Evolutionary conservation across 768 basidiomycete species (phyloP), one percentile per base, ranked within the genome.

Genomic region (Pisolithus orientalis): DNA sequence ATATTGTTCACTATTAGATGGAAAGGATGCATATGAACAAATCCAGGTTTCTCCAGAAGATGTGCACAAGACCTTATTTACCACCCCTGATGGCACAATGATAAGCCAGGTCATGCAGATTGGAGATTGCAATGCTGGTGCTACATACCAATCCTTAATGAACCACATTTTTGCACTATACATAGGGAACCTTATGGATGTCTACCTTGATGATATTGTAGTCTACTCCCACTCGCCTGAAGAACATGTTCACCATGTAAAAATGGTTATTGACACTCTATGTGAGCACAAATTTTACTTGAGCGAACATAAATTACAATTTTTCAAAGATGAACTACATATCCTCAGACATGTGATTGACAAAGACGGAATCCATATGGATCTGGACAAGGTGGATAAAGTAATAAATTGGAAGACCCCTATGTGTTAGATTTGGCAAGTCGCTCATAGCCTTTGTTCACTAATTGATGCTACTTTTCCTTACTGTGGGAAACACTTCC

Each of bases 71-170:
- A 67, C 69, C 0, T 51, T 67, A 0, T 66, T 73, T 44, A 57
- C 68, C 0, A 76, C 69, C 1, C 70, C 70, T 17, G 68, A 73
- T 59, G 75, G 77, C 0, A 76, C 67, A 25, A 76, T 78, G 72
- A 68, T 67, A 2, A 74, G 72, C 39, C 52, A 61, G 0, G 73
- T 21, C 21, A 21, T 21, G 21, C 21, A 21, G 21, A 21, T 21
- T 2, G 21, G 21, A 21, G 21, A 21, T 21, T 21, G 21, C 21
- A 21, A 21, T 21, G 21, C 21, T 21, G 21, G 21, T 21, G 21
- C 21, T 21, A 21, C 21, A 21, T 21, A 21, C 21, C 21, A 21
- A 21, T 21, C 21, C 21, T 21, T 21, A 21, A 2, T 78, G 0
- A 75, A 75, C 49, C 62, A 75, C 46, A 61, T 76, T 1, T 71